Base-by-base conservation (phyloP, 768 basidiomycete genomes). In the Sutorius australiensis region DNA sequence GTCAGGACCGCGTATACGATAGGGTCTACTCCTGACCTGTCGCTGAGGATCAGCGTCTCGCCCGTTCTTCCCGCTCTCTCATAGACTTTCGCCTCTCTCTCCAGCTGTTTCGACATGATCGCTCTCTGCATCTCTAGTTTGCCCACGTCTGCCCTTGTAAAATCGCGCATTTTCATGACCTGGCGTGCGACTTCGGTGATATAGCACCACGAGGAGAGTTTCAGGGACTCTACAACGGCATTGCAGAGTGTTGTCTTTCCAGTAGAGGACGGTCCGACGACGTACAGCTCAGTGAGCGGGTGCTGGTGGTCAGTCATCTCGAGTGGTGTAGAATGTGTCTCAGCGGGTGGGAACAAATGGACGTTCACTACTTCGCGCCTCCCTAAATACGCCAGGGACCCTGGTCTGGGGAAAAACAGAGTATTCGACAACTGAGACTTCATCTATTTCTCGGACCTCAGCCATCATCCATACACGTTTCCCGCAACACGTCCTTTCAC, bases 171-270 rank as follows among this genome's bases (percentile, higher is more conserved):
- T 48, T 62, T 68, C 77, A 88, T 84, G 37, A 87, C 76, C 24
- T 69, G 64, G 28, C 86, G 73, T 3, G 86, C 86, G 19, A 84
- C 80, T 65, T 88, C 86, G 21, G 72, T 79, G 52, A 88, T 76
- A 51, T 77, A 77, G 30, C 73, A 75, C 30, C 63, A 51, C 16
- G 61, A 60, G 2, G 56, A 48, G 30, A 87, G 53, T 1, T 68
- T 66, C 10, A 84, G 60, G 34, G 71, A 69, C 41, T 70, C 56
- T 0, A 75, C 75, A 0, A 86, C 64, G 2, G 81, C 80, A 33
- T 75, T 65, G 63, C 82, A 85, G 3, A 86, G 73, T 0, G 84
- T 86, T 24, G 85, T 83, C 66, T 87, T 88, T n/a, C 86, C 86
- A 12, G 81, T 81, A 14, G 84, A 84, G 66, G 81, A 78, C 28